These are phyloP conservation scores for Elasticomyces elasticus DNA, from an alignment of 495 filamentous ascomycete genomes.

Conservation along the genomic window DNA sequence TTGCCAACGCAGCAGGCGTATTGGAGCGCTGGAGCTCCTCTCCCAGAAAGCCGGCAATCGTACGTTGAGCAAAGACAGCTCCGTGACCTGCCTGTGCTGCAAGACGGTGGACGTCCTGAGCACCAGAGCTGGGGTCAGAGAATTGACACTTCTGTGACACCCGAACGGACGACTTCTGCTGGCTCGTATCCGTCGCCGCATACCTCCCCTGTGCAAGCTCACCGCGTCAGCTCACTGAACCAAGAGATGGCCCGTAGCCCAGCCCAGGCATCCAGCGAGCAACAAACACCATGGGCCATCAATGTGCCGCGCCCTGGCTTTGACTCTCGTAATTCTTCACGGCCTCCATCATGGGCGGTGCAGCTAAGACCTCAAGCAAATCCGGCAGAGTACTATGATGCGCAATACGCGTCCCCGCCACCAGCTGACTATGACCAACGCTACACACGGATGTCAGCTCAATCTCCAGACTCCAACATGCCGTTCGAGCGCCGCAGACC, in stretches of 20 bases:
- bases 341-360: background rate
- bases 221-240: background rate
- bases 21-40: background rate
- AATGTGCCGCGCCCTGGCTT: background rate
- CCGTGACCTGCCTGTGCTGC: no score
- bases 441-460: background rate
- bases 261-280: constrained; percentile 4
- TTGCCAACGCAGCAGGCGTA: constrained; percentile 12
- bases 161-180: background rate
- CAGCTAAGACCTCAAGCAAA: background rate
- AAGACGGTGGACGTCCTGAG: background rate
- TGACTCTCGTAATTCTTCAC: background rate
- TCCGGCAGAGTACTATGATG: background rate
- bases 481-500: background rate
- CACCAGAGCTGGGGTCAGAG: background rate
- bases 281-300: constrained; percentile 15
- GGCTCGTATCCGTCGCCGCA: background rate
- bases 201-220: background rate
- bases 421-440: background rate
- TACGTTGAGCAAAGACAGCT: background rate
- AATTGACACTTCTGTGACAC: background rate
- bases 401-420: background rate
- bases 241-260: constrained; percentile 3
- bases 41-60: background rate
- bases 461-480: background rate